These are phyloP conservation scores for Mucor mucedo DNA, from an alignment of 371 early-diverging fungal genomes.

Conservation along the genomic window DNA sequence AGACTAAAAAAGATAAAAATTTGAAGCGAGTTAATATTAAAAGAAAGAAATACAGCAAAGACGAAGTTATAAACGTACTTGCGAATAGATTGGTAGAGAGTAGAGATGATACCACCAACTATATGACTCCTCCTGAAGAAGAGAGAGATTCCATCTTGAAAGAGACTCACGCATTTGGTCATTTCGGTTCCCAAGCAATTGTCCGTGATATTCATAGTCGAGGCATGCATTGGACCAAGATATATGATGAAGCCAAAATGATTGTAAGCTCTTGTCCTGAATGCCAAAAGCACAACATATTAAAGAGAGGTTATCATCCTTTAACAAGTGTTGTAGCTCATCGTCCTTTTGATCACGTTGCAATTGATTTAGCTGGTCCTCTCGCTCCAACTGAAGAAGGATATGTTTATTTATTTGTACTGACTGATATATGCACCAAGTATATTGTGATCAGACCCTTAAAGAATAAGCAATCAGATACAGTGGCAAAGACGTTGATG, in stretches of 20 bases:
- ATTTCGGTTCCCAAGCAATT: constrained; percentile 16
- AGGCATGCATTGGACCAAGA: constrained; percentile 18
- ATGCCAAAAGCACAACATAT: constrained; percentile 3
- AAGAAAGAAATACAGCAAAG: neutral
- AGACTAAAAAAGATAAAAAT: neutral
- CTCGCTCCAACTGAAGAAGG: neutral
- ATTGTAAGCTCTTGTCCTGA: neutral
- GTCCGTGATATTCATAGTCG: constrained; percentile 4
- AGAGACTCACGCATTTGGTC: constrained; percentile 20
- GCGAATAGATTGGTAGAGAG: neutral
- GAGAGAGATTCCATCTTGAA: constrained; percentile 13
- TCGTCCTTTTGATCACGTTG: neutral
- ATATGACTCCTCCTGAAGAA: constrained; percentile 9
- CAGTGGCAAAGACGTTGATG: constrained; percentile 3
- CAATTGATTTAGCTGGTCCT: constrained; percentile 10
- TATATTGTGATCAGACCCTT: constrained; percentile 29
- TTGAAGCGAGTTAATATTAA: neutral
- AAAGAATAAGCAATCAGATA: constrained; percentile 23
- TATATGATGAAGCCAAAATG: neutral
- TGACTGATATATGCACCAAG: constrained; percentile 32
- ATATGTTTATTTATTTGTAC: constrained; percentile 24
- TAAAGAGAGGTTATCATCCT: constrained; percentile 8
- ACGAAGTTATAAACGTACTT: constrained; percentile 3
- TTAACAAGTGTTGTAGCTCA: neutral
- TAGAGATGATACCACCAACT: neutral